Conservation (phyloP, 1,284 basidiomycete genomes). For the Malassezia caprae region DNA sequence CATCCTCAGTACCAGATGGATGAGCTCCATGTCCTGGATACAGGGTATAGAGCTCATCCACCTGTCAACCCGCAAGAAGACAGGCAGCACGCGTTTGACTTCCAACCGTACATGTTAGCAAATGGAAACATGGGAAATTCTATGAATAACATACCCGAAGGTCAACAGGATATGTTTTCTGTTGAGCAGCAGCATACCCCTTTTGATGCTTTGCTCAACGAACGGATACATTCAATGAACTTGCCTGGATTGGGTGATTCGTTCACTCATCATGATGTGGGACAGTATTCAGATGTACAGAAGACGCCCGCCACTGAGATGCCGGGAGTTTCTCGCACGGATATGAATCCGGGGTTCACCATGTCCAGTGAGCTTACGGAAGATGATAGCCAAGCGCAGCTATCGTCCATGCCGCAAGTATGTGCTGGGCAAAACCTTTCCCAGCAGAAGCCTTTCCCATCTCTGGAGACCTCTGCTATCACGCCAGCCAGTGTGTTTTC, state of each 20-base stretch:
- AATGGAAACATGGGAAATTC: background rate
- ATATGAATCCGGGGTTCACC: background rate
- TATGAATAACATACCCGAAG: background rate
- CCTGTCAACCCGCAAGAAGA: background rate
- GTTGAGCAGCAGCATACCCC: background rate
- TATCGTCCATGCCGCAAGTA: background rate
- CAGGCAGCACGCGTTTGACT: background rate
- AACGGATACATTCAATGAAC: background rate
- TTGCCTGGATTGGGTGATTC: background rate
- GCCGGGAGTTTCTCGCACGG: background rate
- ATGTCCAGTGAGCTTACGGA: background rate
- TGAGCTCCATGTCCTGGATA: background rate
- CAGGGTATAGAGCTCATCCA: background rate
- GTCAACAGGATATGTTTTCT: background rate
- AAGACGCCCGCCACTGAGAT: background rate
- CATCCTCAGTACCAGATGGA: slow-evolving; percentile 19
- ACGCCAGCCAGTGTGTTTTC: slow-evolving; percentile 47
- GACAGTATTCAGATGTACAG: background rate
- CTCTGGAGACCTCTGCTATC: slow-evolving; percentile 37
- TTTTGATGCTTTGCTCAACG: background rate
- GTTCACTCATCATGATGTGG: background rate
- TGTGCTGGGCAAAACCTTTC: background rate
- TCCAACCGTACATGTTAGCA: background rate
- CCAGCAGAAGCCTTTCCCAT: slow-evolving; percentile 8
- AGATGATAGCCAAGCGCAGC: background rate